Percentiles rank a stretch among this genome's conserved stretches.
These are phyloP conservation scores for Trichosanthes cucumerina DNA, from an alignment of 306 rosid genomes.

Conservation along the genomic window DNA sequence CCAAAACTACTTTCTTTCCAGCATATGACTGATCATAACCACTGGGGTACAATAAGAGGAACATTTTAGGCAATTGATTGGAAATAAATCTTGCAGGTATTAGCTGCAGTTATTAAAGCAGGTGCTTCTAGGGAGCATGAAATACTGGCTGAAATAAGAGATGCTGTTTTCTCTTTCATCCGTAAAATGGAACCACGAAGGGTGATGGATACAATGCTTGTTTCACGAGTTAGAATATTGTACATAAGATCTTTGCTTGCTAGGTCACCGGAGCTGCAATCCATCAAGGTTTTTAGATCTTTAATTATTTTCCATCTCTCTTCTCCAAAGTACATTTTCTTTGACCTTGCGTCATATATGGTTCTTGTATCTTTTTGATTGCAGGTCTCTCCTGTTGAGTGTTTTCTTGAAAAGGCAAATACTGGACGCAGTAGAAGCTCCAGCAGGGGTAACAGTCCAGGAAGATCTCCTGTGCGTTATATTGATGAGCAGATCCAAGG, in stretches of 20 bases:
- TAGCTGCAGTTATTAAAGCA: conserved; percentile 97
- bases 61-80: not conserved
- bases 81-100: conserved; percentile 38
- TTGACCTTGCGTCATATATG: not conserved
- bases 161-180: conserved; percentile 82
- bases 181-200: conserved; percentile 94
- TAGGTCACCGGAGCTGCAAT: conserved; percentile 92
- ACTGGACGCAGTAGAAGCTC: conserved; percentile 83
- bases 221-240: conserved; percentile 93
- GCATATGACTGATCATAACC: not conserved
- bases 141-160: conserved; percentile 94
- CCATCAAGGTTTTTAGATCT: conserved; percentile 64
- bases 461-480: conserved; percentile 76
- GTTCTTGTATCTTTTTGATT: conserved; percentile 20
- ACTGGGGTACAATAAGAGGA: not conserved
- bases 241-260: conserved; percentile 91
- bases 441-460: conserved; percentile 86
- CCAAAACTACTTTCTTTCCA: not conserved
- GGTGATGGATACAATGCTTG: conserved; percentile 98
- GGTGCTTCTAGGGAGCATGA: conserved; percentile 99
- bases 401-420: conserved; percentile 76
- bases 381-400: conserved; percentile 77
- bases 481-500: conserved; percentile 76
- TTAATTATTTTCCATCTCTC: conserved; percentile 3
- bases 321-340: not conserved